Base-by-base conservation (phyloP, 2,329 filamentous ascomycete species). In the Colletotrichum truncatum region DNA sequence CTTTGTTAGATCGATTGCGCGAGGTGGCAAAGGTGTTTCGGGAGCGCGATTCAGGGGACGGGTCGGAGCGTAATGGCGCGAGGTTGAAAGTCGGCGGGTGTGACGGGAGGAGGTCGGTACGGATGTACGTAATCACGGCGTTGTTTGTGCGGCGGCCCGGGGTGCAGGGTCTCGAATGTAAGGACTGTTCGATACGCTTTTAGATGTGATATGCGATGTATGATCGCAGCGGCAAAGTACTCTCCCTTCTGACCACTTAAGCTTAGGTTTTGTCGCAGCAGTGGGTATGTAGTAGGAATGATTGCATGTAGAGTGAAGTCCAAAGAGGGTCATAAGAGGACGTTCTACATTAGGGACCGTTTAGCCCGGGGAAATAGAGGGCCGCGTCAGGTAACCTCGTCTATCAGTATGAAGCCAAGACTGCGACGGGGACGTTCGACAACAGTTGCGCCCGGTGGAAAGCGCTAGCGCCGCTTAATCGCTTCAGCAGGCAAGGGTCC, bases 341-440 rank as follows among this genome's bases (percentile, higher is more conserved):
- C 26, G 25, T 23, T 34, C 41, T 36, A 34, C 10, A 32, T 41
- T 23, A n/a, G 18, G 39, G 41, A 36, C 14, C 26, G 12, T 43
- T 48, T 45, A 34, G 36, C 49, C 57, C 48, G 62, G 57, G 41
- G 43, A 43, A 61, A 61, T 32, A 43, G 57, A 54, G 57, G 41
- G 57, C 62, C 57, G 62, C 57, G 28, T 55, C 49, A 62, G 62
- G 57, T 49, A 62, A 51, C 57, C 62, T 55, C 49, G 49, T 65
- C 57, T 49, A 62, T 56, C 49, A 36, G 56, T 14, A 56, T 65
- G 62, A 65, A 45, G 62, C 62, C 62, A 65, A 65, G 57, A 65
- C 62, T 41, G 41, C 57, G 57, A 56, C 39, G 26, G 38, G 41
- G 39, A 65, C 25, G 48, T 49, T 55, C 48, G 36, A 55, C 49